Base-by-base conservation (phyloP, 371 early-diverging fungal genomes). In the Phascolomyces articulosus region DNA sequence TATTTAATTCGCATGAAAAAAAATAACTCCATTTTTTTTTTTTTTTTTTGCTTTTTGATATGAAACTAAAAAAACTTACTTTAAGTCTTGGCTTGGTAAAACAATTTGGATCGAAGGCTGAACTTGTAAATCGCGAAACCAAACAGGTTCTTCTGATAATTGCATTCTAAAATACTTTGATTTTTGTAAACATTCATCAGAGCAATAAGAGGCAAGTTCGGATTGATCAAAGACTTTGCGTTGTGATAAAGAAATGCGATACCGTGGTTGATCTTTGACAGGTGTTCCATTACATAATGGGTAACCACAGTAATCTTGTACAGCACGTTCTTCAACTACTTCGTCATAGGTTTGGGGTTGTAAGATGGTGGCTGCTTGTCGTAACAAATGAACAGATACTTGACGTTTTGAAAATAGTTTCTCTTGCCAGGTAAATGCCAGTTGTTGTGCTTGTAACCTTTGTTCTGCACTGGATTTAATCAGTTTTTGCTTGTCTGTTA, bases 221-320 rank as follows among this genome's bases (percentile, higher is more conserved):
- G 87, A 73, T 13, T 85, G 85, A 70, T 92, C 90, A 57, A 72
- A 89, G 2, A 92, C 89, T 69, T 89, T 89, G 21, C 84, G 82
- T 34, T 87, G 84, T 4, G 66, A 67, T 16, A 82, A 56, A 2
- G 89, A 86, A 64, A 92, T 89, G 31, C 83, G 76, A 61, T 80
- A 90, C 48, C 77, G 78, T 4, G 85, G 70, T n/a, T 72, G 71
- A 8, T 71, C 44, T 20, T 74, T 60, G 51, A 72, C 62, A 4
- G 70, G 59, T 16, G 57, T 49, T 23, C 65, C 69, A 20, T 63
- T 64, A 62, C 92, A 92, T 3, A 90, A 67, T 11, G 92, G 90
- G 62, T 92, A 92, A 3, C 91, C 92, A 66, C 92, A 92, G 44
- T 83, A 75, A 34, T 77, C 75, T 56, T 83, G 86, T 7, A 89